Percentiles rank a stretch among this genome's conserved stretches.
These are phyloP conservation scores for Stipa capillata DNA, from an alignment of 176 grass and related monocot genomes.

Conservation along the genomic window DNA sequence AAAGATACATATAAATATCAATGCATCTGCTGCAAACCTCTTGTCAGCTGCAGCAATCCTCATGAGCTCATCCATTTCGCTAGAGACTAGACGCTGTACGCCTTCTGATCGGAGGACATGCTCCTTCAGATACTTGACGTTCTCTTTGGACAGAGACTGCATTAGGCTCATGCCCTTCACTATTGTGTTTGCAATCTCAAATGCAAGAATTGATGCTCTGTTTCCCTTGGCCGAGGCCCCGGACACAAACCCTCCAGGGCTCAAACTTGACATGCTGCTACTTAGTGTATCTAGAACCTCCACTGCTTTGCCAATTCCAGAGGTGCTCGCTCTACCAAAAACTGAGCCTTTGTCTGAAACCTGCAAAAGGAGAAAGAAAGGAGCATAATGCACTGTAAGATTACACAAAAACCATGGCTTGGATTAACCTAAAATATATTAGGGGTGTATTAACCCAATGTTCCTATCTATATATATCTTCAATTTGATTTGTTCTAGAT, in stretches of 20 bases:
- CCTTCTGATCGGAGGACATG: slow-evolving; percentile 32
- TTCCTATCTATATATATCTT: too few relatives aligned
- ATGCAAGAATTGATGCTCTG: slow-evolving; percentile 62
- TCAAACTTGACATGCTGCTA: slow-evolving; percentile 82
- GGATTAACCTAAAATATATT: not conserved
- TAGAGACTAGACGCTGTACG: slow-evolving; percentile 47
- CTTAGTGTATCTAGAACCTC: slow-evolving; percentile 71
- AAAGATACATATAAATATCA: not conserved
- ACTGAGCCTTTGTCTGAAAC: slow-evolving; percentile 28
- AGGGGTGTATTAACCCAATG: not conserved
- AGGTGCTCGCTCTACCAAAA: slow-evolving; percentile 68
- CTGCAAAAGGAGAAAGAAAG: slow-evolving; percentile 5
- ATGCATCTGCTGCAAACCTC: slow-evolving; percentile 25
- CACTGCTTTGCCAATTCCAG: too few relatives aligned
- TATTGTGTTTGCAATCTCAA: slow-evolving; percentile 86
- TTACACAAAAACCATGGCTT: not conserved
- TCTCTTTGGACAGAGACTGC: slow-evolving; percentile 58
- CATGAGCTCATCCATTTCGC: slow-evolving; percentile 27
- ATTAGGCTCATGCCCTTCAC: slow-evolving; percentile 52
- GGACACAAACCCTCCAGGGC: slow-evolving; percentile 40
- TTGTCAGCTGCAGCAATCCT: slow-evolving; percentile 56
- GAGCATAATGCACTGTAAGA: not conserved
- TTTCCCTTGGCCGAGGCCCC: slow-evolving; percentile 39
- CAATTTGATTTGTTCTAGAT: too few relatives aligned
- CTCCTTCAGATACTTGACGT: slow-evolving; percentile 34